Evolutionary conservation across 371 early-diverging fungal species (phyloP).

Genomic region (Apophysomyces elegans): DNA sequence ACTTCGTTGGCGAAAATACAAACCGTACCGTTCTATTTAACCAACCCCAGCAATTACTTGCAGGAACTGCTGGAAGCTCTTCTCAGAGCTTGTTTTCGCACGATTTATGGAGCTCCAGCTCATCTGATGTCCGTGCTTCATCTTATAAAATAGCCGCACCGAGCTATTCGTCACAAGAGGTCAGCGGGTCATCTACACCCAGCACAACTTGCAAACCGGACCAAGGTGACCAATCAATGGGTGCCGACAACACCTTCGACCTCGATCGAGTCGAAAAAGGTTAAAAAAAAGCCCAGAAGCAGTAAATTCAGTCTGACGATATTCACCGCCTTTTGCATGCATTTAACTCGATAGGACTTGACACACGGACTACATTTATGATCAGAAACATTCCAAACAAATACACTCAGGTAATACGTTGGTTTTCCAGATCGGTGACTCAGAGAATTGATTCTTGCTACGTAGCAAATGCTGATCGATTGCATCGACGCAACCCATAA

Average conservation of each 20-base stretch:
- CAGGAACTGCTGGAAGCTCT: background rate
- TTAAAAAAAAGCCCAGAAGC: background rate
- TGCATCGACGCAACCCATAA: conserved; percentile 79
- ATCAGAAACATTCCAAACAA: conserved; percentile 93
- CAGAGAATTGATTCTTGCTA: background rate
- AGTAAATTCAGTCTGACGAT: no score
- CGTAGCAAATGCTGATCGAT: conserved; percentile 77
- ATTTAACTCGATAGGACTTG: background rate
- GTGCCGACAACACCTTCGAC: conserved; percentile 8
- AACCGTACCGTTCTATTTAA: background rate
- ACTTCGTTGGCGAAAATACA: no score
- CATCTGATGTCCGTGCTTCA: background rate
- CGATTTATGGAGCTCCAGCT: background rate
- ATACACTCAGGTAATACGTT: conserved; percentile 64
- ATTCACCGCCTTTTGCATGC: background rate
- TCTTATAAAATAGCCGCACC: background rate
- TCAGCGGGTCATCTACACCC: background rate
- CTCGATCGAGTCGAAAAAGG: conserved; percentile 15
- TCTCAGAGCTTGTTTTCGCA: background rate
- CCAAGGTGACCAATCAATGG: background rate
- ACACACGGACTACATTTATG: conserved; percentile 88
- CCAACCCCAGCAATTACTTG: background rate
- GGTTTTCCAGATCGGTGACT: background rate
- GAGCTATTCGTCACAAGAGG: background rate
- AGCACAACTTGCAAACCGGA: background rate